Base-by-base conservation (phyloP, 495 filamentous ascomycete species). In the Xanthoparmelia taractica region DNA sequence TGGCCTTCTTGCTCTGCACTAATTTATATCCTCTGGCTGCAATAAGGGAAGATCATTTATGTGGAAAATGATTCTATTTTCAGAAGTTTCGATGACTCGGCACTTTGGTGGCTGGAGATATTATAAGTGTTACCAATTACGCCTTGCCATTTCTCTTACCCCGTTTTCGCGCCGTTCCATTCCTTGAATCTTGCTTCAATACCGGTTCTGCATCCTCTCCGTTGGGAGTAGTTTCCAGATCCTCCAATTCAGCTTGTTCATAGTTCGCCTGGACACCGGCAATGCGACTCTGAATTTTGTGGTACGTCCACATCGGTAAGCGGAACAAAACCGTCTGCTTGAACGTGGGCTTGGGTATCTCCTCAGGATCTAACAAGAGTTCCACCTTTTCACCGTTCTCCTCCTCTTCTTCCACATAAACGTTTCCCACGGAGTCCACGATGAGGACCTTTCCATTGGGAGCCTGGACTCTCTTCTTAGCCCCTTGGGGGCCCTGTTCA, bases 381-480 rank as follows among this genome's bases (percentile, higher is more conserved):
- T 97, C 92, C 58, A 86, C 81, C 17, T 80, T 82, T 33, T 89
- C 83, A 41, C 94, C 95, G 10, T 96, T 88, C 69, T 93, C 91
- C 36, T 87, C 87, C 67, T 88, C 85, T 65, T 96, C 89, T 70
- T 97, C 91, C 18, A 98, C 78, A 73, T 87, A 98, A 31, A 98
- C 94, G 71, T 95, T 91, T 10, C 94, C 94, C 23, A 85, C 76
- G 0, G 89, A 89, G 74, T 98, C 94, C 10, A 98, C 94, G 64
- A 98, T 87, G 45, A 97, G 73, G 0, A 94, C 80, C 76, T 98
- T 98, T 48, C 94, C 94, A 71, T 98, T 98, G 78, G 96, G 88
- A 3, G 92, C 92, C 33, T 91, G 82, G 25, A 97, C 88, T 15
- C 85, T 77, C 80, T 91, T 93, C 74, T 87, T 90, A 45, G 87